phyloP scores from a whole-genome alignment of 75 land plant species.

The Larix kaempferi region DNA sequence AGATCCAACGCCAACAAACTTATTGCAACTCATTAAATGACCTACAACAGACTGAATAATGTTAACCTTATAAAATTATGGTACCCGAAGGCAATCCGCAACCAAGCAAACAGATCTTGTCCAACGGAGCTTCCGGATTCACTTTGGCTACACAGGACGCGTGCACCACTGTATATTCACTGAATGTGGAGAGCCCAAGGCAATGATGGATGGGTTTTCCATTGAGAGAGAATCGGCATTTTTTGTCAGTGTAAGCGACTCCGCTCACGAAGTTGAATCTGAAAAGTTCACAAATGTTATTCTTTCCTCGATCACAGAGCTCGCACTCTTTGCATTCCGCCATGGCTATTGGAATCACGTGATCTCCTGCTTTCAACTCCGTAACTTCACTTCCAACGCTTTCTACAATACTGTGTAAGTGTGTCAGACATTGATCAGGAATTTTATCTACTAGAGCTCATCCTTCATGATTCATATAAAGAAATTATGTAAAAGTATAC shows the following conservation, averaged over 20 bases:
- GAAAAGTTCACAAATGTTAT: constrained; percentile 10
- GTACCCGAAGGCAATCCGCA: constrained; percentile 22
- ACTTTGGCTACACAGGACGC: constrained; percentile 15
- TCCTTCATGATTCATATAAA: background rate
- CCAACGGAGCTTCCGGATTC: constrained; percentile 14
- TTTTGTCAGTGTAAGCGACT: constrained; percentile 18
- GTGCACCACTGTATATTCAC: constrained; percentile 22
- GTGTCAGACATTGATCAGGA: background rate
- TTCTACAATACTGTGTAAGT: constrained; percentile 17
- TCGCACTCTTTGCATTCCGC: constrained; percentile 19
- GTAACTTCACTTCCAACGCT: constrained; percentile 17
- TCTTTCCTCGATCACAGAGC: constrained; percentile 5
- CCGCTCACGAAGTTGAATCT: constrained; percentile 16
- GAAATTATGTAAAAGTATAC: background rate
- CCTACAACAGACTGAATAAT: no score
- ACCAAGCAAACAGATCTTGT: constrained; percentile 15
- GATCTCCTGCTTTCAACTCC: constrained; percentile 16
- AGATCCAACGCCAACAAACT: no score
- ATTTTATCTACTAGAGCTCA: no score
- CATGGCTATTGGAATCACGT: constrained; percentile 6
- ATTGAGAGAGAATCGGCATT: constrained; percentile 20
- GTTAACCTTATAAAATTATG: no score
- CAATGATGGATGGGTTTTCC: background rate
- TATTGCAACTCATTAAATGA: no score
- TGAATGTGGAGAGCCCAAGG: constrained; percentile 17